These are phyloP conservation scores for Umbilicaria muhlenbergii DNA, from an alignment of 495 filamentous ascomycete genomes.

Conservation along the genomic window DNA sequence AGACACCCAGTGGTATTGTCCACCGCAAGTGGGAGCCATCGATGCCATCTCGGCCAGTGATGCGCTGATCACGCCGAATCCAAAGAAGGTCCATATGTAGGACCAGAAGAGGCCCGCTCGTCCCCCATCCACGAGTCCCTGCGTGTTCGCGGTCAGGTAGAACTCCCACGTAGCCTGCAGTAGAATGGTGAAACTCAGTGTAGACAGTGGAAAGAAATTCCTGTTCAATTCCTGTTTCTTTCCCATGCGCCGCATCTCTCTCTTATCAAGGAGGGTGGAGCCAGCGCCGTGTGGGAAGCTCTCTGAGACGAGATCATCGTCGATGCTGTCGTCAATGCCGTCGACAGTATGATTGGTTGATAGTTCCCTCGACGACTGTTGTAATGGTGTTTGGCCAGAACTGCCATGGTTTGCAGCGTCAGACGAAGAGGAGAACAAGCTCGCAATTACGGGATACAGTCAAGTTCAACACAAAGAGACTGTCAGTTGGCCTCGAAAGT, in stretches of 20 bases:
- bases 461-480: no score
- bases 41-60: slow-evolving; percentile 24
- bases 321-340: no score
- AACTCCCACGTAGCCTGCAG: slow-evolving; percentile 13
- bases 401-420: no score
- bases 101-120: slow-evolving; percentile 23
- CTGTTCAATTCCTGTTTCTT: slow-evolving; percentile 22
- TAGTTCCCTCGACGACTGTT: no score
- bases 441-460: no score
- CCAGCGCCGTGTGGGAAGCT: no score
- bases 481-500: no score
- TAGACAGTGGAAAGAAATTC: slow-evolving; percentile 14
- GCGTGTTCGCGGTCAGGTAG: not conserved
- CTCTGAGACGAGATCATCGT: no score
- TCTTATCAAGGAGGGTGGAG: no score
- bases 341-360: no score
- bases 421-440: no score
- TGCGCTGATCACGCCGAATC: slow-evolving; percentile 20
- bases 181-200: slow-evolving; percentile 18
- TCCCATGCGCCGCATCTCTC: slow-evolving; percentile 19
- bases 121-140: slow-evolving; percentile 5
- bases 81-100: slow-evolving; percentile 21
- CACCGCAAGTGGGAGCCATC: slow-evolving; percentile 21
- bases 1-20: slow-evolving; percentile 24
- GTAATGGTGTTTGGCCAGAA: no score